Evolutionary conservation across 257 asterid species (phyloP).

Genomic region (Nemophila menziesii): DNA sequence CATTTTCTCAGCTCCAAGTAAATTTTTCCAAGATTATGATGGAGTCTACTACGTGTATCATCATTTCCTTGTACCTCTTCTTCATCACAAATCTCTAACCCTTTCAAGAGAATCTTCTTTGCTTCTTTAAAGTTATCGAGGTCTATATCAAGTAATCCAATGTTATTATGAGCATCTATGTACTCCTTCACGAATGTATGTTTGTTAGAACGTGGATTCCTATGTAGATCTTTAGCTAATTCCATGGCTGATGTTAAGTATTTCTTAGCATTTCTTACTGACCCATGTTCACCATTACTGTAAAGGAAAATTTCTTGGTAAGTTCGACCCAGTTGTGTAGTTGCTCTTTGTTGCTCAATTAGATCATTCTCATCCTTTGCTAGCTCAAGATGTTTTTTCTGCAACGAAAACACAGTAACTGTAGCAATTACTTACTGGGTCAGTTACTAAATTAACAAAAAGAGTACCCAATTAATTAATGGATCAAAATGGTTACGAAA

Average conservation of each 20-base stretch:
- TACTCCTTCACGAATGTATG: slow-evolving; percentile 57
- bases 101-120: slow-evolving; percentile 45
- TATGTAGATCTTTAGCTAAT: slow-evolving; percentile 51
- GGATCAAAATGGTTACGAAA: too few species aligned
- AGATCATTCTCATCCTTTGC: slow-evolving; percentile 61
- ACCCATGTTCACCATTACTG: slow-evolving; percentile 64
- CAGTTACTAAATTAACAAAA: background rate
- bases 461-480: background rate
- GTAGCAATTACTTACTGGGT: background rate
- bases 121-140: slow-evolving; percentile 73
- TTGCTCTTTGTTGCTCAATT: slow-evolving; percentile 87
- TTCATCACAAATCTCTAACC: slow-evolving; percentile 70
- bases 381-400: slow-evolving; percentile 82
- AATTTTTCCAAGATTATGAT: slow-evolving; percentile 87
- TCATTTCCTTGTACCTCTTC: slow-evolving; percentile 69
- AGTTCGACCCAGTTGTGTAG: slow-evolving; percentile 94
- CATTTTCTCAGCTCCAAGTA: slow-evolving; percentile 67
- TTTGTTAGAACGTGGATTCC: slow-evolving; percentile 22
- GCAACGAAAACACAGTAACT: slow-evolving; percentile 10
- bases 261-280: slow-evolving; percentile 61
- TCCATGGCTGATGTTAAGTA: slow-evolving; percentile 62
- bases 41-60: slow-evolving; percentile 89
- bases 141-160: slow-evolving; percentile 89
- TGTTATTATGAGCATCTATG: slow-evolving; percentile 84
- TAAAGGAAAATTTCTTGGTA: slow-evolving; percentile 74